Conservation (phyloP, 768 basidiomycete genomes). For the Leccinellum luteum region DNA sequence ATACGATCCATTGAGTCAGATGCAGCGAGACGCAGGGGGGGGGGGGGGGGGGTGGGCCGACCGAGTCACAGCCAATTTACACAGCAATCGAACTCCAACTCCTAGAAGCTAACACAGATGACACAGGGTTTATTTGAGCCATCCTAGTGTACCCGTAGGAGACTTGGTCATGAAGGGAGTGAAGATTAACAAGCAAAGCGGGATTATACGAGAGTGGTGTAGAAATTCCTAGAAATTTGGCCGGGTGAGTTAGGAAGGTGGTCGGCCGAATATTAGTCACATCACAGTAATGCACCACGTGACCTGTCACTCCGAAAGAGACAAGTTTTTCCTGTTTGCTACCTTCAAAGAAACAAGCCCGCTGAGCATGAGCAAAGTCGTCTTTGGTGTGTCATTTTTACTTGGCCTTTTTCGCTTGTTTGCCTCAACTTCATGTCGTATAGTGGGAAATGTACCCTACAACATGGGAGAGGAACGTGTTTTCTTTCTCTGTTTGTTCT, state of each 20-base stretch:
- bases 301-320: not conserved
- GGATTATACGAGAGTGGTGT: not conserved
- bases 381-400: constrained; percentile 52
- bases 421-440: constrained; percentile 1
- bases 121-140: not conserved
- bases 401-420: not conserved
- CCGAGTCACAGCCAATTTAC: not conserved
- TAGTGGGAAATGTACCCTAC: constrained; percentile 89
- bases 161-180: not conserved
- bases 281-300: not conserved
- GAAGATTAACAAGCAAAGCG: not conserved
- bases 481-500: not conserved
- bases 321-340: not conserved
- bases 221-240: constrained; percentile 3
- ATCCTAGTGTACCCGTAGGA: not conserved
- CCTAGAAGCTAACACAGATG: not conserved
- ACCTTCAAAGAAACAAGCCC: not conserved
- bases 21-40: too few relatives aligned
- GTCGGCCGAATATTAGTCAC: not conserved
- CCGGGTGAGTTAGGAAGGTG: not conserved
- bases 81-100: not conserved
- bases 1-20: too few relatives aligned
- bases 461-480: constrained; percentile 72
- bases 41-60: too few relatives aligned
- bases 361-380: constrained; percentile 69